Evolutionary conservation across 805 yeast species (phyloP).

Genomic region (Ogataea pignaliae): DNA sequence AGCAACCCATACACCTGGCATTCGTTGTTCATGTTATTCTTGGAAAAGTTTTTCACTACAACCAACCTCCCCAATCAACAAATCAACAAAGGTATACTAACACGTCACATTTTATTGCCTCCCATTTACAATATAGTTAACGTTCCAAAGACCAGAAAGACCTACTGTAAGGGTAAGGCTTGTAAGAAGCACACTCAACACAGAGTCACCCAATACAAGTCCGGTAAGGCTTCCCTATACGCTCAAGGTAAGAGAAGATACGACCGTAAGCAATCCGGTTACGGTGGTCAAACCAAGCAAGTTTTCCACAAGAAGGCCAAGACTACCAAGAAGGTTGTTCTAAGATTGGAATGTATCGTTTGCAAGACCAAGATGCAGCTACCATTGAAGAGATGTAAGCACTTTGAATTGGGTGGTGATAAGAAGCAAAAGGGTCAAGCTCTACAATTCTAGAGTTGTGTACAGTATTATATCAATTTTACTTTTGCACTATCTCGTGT

Average conservation of each 20-base stretch:
- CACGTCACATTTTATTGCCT: background rate
- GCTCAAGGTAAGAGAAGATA: slow-evolving; percentile 99
- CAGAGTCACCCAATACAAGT: slow-evolving; percentile 99
- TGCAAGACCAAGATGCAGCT: slow-evolving; percentile 99
- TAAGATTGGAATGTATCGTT: slow-evolving; percentile 96
- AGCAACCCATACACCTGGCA: too few relatives aligned
- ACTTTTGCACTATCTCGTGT: background rate
- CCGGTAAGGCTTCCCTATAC: slow-evolving; percentile 98
- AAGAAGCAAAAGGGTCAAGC: slow-evolving; percentile 99
- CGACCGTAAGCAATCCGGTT: slow-evolving; percentile 99
- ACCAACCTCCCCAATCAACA: too few relatives aligned
- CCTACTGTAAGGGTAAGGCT: slow-evolving; percentile 99
- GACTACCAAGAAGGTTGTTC: slow-evolving; percentile 99
- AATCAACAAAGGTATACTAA: slow-evolving; percentile 6
- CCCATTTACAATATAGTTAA: slow-evolving; percentile 83
- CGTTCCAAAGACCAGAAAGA: slow-evolving; percentile 99
- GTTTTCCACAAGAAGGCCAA: slow-evolving; percentile 99
- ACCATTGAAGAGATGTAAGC: slow-evolving; percentile 99
- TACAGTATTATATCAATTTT: background rate
- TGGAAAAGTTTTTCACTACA: too few relatives aligned
- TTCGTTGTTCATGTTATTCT: too few relatives aligned
- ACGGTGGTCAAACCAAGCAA: slow-evolving; percentile 99
- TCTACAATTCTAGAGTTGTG: slow-evolving; percentile 71
- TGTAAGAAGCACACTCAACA: slow-evolving; percentile 99
- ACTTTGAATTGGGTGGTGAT: slow-evolving; percentile 99